phyloP scores from a whole-genome alignment of 768 basidiomycete genomes.

The Paxillus rubicundulus region DNA sequence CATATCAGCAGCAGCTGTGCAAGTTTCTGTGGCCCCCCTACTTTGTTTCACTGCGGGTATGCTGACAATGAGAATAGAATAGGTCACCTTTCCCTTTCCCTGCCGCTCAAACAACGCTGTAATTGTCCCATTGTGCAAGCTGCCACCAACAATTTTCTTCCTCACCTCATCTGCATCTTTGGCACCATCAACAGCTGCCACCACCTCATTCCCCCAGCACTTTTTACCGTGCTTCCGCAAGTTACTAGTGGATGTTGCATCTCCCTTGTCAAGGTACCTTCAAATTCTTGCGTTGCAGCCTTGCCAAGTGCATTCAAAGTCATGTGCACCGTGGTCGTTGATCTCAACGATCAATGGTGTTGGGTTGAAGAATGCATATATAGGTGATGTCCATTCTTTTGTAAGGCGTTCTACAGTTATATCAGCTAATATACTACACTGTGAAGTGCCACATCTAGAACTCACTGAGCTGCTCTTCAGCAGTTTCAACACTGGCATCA shows the following conservation, averaged over 20 bases:
- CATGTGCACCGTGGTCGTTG: slow-evolving; percentile 15
- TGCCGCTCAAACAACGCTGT: slow-evolving; percentile 26
- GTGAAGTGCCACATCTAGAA: neutral
- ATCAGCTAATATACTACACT: neutral
- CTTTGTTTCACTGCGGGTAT: slow-evolving; percentile 19
- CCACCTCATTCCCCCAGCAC: slow-evolving; percentile 31
- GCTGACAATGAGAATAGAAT: slow-evolving; percentile 28
- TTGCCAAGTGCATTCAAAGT: slow-evolving; percentile 24
- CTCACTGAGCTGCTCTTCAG: neutral
- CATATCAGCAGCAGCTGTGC: no score
- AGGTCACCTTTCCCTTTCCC: slow-evolving; percentile 31
- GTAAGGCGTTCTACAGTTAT: slow-evolving; percentile 9
- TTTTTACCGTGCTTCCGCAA: slow-evolving; percentile 22
- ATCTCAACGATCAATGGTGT: slow-evolving; percentile 15
- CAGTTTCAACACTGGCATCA: no score
- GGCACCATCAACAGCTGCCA: neutral
- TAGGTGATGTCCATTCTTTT: slow-evolving; percentile 27
- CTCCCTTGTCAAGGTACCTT: slow-evolving; percentile 24
- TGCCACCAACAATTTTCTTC: neutral
- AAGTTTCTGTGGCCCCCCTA: slow-evolving; percentile 2
- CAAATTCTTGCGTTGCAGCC: slow-evolving; percentile 14
- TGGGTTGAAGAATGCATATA: slow-evolving; percentile 29
- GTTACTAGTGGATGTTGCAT: slow-evolving; percentile 29
- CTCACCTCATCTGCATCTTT: neutral
- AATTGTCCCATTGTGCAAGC: slow-evolving; percentile 11